Evolutionary conservation across 495 filamentous ascomycete species (phyloP).

Genomic region (Chaetomium cochliodes): DNA sequence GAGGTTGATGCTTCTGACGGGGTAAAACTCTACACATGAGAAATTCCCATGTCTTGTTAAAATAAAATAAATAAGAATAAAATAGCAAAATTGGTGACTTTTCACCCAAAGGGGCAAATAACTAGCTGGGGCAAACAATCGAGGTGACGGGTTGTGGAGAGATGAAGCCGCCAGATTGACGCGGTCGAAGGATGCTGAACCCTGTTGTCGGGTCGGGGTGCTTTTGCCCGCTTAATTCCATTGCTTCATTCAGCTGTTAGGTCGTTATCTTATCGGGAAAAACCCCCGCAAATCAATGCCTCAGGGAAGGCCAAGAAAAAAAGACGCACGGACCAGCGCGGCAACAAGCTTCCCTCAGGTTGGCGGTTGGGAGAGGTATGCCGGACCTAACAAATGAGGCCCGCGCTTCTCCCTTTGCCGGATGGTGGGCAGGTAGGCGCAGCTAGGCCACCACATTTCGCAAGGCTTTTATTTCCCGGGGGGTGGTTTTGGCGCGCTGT

Average conservation of each 20-base stretch:
- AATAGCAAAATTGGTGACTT: not conserved
- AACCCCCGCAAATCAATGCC: not conserved
- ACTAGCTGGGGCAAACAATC: constrained; percentile 9
- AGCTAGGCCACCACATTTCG: constrained; percentile 28
- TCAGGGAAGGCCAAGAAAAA: not conserved
- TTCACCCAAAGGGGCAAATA: not conserved
- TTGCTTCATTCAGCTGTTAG: constrained; percentile 9
- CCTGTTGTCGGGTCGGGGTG: constrained; percentile 23
- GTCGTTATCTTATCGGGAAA: not conserved
- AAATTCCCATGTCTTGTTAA: no score
- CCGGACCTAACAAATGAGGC: constrained; percentile 15
- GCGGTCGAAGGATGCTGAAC: constrained; percentile 27
- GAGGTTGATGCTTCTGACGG: not conserved
- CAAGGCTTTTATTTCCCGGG: constrained; percentile 26
- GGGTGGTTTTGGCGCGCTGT: constrained; percentile 18
- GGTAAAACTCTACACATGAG: no score
- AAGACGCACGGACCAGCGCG: constrained; percentile 3
- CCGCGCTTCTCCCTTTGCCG: constrained; percentile 25
- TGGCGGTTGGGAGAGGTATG: not conserved
- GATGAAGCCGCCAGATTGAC: constrained; percentile 1
- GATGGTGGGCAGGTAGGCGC: constrained; percentile 25
- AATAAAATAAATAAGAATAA: no score
- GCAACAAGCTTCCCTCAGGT: not conserved
- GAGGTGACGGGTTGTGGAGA: not conserved
- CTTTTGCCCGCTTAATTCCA: constrained; percentile 29